Conservation (phyloP, 2,329 filamentous ascomycete genomes). For the Diaporthe caulivora region DNA sequence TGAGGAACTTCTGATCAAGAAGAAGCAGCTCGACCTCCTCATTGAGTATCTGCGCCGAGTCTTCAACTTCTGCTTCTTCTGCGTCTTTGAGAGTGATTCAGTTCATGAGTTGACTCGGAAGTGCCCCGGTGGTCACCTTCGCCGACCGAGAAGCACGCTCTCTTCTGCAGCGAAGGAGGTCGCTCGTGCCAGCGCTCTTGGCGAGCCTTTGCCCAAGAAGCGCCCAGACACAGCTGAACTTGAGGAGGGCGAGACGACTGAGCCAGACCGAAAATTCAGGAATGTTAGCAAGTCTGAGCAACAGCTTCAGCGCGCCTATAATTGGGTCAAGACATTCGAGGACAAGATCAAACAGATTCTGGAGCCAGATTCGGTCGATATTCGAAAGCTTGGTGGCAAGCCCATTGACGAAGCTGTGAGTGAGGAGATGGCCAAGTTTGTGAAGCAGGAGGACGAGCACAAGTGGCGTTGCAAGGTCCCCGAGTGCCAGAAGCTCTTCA, state of each 20-base stretch:
- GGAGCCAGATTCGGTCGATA: slow-evolving; percentile 87
- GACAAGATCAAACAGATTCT: slow-evolving; percentile 95
- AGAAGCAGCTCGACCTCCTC: slow-evolving; percentile 95
- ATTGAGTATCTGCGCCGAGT: slow-evolving; percentile 97
- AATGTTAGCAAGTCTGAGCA: slow-evolving; percentile 84
- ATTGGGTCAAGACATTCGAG: slow-evolving; percentile 99
- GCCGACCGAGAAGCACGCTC: slow-evolving; percentile 87
- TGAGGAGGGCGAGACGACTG: slow-evolving; percentile 73
- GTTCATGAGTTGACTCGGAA: slow-evolving; percentile 96
- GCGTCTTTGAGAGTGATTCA: slow-evolving; percentile 97
- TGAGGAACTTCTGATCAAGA: slow-evolving; percentile 89
- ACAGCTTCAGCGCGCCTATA: slow-evolving; percentile 93
- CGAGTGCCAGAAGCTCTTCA: slow-evolving; percentile 96
- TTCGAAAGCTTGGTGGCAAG: slow-evolving; percentile 92
- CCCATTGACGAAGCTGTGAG: slow-evolving; percentile 86
- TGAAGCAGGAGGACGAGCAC: slow-evolving; percentile 97
- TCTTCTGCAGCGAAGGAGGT: slow-evolving; percentile 86
- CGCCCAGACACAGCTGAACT: slow-evolving; percentile 73
- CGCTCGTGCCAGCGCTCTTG: slow-evolving; percentile 84
- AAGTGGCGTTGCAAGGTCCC: slow-evolving; percentile 98
- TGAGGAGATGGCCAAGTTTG: slow-evolving; percentile 86
- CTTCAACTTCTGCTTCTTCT: slow-evolving; percentile 99
- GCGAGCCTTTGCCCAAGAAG: slow-evolving; percentile 89
- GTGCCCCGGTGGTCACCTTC: slow-evolving; percentile 96
- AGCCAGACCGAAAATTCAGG: slow-evolving; percentile 78